These are phyloP conservation scores for Glycine soja DNA, from an alignment of 306 rosid genomes.

Conservation along the genomic window DNA sequence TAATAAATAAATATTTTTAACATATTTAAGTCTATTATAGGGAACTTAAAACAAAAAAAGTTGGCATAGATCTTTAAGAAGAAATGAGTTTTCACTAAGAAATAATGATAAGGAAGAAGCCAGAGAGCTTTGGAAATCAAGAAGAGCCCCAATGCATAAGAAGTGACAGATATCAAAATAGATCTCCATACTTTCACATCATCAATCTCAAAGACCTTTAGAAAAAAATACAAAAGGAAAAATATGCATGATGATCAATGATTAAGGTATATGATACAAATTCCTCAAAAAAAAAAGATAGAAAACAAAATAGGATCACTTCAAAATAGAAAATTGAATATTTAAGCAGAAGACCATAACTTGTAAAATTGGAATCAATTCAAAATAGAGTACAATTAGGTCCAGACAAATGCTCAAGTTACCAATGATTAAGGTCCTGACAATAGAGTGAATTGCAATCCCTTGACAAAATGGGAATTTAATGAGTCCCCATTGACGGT, in stretches of 20 bases:
- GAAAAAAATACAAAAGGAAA: constrained; percentile 32
- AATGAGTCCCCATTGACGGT: too few species aligned
- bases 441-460: constrained; percentile 65
- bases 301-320: background rate
- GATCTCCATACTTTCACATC: constrained; percentile 83
- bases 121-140: constrained; percentile 93
- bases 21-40: too few species aligned
- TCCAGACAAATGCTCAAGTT: too few species aligned
- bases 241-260: constrained; percentile 13
- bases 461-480: constrained; percentile 2
- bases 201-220: constrained; percentile 88
- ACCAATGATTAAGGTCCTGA: too few species aligned
- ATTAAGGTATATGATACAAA: too few species aligned
- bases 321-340: constrained; percentile 2
- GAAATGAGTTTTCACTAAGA: too few species aligned
- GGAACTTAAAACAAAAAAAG: too few species aligned
- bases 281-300: background rate
- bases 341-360: constrained; percentile 15
- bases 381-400: too few species aligned
- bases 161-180: constrained; percentile 79
- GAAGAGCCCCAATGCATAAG: constrained; percentile 82
- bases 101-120: constrained; percentile 98
- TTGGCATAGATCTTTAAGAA: too few species aligned
- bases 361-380: background rate
- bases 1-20: too few species aligned